Evolutionary conservation across 1,284 basidiomycete genomes (phyloP), one percentile per base, ranked within the genome.

Genomic region (Pyrrhoderma noxium): DNA sequence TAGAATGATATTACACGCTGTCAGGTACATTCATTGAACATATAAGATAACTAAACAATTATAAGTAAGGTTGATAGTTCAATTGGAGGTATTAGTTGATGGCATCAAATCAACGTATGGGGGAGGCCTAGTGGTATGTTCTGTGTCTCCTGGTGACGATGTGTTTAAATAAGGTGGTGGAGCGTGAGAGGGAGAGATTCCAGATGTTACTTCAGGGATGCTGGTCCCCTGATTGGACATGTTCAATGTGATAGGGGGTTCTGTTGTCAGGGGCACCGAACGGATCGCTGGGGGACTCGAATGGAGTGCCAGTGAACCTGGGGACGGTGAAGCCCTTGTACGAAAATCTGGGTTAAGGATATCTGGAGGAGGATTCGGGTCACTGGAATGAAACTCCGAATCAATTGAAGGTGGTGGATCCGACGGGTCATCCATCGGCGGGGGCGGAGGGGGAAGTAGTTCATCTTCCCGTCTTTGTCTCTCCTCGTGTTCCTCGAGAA

Each of bases 381-480:
- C 70, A 13, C 80, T 81, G 5, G 77, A 78, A 52, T 84, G 72
- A 63, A 85, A 89, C 46, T 82, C 84, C 8, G 84, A 82, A 64
- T 89, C 83, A 62, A 91, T 89, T 2, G 80, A 83, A 13, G 86
- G 88, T 2, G 89, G 89, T 23, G 85, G 84, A 63, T 89, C 85
- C 1, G 83, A 83, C 19, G 89, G 89, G 65, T 92, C 89, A 60
- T 90, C 87, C 70, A 89, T 76, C n/a, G 82, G 76, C 36, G 84
- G 86, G 0, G 86, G 85, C 1, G 85, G 86, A 0, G 86, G 87
- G 0, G 84, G 86, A 22, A 69, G 70, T 5, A 40, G 14, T 52
- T 74, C 75, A 46, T 61, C 61, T 14, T 40, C 16, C 14, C 21
- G 38, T 14, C 21, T 16, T 40, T 40, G 38, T 40, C 21, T 49